Conservation (phyloP, 2,329 filamentous ascomycete genomes). For the Remersonia thermophila region DNA sequence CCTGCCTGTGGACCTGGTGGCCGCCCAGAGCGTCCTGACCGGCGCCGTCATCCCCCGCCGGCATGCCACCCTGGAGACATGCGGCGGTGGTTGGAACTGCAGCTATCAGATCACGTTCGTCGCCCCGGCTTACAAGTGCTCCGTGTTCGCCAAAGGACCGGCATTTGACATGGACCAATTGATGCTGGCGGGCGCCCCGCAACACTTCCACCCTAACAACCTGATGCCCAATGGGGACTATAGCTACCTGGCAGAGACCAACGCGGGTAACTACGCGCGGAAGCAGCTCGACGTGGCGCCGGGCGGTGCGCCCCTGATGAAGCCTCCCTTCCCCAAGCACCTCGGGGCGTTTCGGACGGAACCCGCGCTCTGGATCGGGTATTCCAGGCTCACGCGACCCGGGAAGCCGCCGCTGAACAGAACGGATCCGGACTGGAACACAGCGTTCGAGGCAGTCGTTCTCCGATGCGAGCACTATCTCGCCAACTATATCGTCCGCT, state of each 20-base stretch:
- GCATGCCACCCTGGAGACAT: constrained; percentile 24
- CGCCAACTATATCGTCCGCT: constrained; percentile 23
- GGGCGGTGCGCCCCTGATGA: constrained; percentile 21
- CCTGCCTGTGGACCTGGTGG: constrained; percentile 10
- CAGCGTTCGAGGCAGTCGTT: constrained; percentile 24
- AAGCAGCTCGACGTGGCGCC: constrained; percentile 20
- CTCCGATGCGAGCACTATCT: constrained; percentile 28
- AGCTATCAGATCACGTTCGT: constrained; percentile 25
- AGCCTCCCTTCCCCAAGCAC: constrained; percentile 20
- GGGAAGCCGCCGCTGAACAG: constrained; percentile 14
- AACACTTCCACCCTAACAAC: constrained; percentile 19
- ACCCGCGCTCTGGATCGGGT: constrained; percentile 29
- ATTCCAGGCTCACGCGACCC: constrained; percentile 17
- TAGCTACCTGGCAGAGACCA: constrained; percentile 24
- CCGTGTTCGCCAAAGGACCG: constrained; percentile 21
- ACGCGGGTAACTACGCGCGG: constrained; percentile 23
- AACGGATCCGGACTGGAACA: constrained; percentile 19
- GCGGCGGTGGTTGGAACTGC: constrained; percentile 28
- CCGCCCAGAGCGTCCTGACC: constrained; percentile 14
- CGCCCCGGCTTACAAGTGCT: constrained; percentile 29
- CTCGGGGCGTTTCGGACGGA: constrained; percentile 27
- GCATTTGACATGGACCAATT: constrained; percentile 17
- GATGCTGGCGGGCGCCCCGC: constrained; percentile 17
- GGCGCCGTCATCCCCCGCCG: constrained; percentile 16
- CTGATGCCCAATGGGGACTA: constrained; percentile 23